These are phyloP conservation scores for Penicillium samsonianum DNA, from an alignment of 495 filamentous ascomycete species.

Conservation along the genomic window DNA sequence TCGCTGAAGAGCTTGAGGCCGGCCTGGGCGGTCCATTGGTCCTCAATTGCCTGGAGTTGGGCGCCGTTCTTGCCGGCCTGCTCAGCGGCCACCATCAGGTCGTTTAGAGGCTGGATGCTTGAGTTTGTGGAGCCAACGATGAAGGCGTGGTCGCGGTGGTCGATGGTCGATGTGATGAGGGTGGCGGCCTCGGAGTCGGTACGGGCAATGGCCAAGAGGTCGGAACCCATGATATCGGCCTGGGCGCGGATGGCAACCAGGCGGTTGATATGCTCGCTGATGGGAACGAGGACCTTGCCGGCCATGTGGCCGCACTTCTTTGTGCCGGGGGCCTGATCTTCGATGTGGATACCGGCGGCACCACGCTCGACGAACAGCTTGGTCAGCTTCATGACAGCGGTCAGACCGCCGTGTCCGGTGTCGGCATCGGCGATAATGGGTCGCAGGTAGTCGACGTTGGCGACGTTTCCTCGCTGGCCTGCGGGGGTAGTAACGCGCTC, in stretches of 20 bases:
- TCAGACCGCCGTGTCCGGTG: constrained; percentile 95
- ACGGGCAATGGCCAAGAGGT: constrained; percentile 87
- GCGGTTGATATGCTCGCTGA: constrained; percentile 97
- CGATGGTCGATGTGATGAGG: constrained; percentile 94
- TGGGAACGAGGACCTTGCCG: constrained; percentile 95
- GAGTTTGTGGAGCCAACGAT: constrained; percentile 89
- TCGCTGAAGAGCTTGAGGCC: constrained; percentile 88
- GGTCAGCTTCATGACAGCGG: constrained; percentile 98
- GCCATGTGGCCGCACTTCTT: constrained; percentile 99
- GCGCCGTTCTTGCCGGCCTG: constrained; percentile 75
- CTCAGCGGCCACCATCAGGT: constrained; percentile 89
- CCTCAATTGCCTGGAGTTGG: constrained; percentile 88
- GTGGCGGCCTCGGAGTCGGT: constrained; percentile 98
- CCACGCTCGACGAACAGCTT: constrained; percentile 97
- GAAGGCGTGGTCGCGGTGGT: constrained; percentile 91
- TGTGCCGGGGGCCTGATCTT: constrained; percentile 96
- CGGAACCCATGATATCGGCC: constrained; percentile 95
- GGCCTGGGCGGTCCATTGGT: constrained; percentile 81
- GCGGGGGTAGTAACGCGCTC: constrained; percentile 82
- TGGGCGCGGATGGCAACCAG: constrained; percentile 95
- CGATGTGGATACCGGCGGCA: constrained; percentile 96
- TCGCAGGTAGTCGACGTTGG: constrained; percentile 89
- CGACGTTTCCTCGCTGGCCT: constrained; percentile 67
- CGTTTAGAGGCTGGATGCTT: constrained; percentile 77
- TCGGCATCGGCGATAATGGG: constrained; percentile 98